Evolutionary conservation across 73 alveolate genomes (phyloP).

Genomic region (Paramecium pentaurelia): DNA sequence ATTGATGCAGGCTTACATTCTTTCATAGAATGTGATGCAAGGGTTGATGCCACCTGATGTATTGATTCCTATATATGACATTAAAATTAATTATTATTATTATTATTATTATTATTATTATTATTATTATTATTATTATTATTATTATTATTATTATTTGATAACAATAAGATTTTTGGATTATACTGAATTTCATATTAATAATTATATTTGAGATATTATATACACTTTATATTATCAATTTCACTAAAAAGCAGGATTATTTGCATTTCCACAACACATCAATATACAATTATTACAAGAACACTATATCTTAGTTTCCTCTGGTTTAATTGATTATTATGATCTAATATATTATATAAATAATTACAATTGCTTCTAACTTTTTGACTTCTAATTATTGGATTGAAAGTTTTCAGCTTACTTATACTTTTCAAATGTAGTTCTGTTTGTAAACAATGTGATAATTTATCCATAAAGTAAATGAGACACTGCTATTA

Average conservation of each 20-base stretch:
- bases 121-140: background rate
- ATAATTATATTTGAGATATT: background rate
- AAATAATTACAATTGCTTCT: background rate
- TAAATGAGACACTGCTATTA: background rate
- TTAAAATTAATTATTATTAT: background rate
- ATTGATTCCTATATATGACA: conserved; percentile 38
- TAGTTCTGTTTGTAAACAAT: background rate
- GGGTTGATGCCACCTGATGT: conserved; percentile 41
- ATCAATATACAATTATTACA: background rate
- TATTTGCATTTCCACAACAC: background rate
- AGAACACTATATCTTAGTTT: background rate
- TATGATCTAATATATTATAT: background rate
- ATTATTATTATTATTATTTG: background rate
- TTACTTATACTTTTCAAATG: background rate
- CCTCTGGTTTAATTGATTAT: background rate
- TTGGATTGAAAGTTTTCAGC: background rate
- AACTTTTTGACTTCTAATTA: background rate
- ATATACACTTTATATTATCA: background rate
- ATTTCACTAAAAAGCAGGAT: background rate
- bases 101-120: background rate
- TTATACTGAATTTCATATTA: background rate
- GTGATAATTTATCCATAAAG: background rate
- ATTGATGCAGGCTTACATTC: background rate
- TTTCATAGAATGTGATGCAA: conserved; percentile 3
- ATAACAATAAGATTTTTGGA: background rate